phyloP scores from a whole-genome alignment of 352 stramenopile species.

The Phytophthora megakarya region DNA sequence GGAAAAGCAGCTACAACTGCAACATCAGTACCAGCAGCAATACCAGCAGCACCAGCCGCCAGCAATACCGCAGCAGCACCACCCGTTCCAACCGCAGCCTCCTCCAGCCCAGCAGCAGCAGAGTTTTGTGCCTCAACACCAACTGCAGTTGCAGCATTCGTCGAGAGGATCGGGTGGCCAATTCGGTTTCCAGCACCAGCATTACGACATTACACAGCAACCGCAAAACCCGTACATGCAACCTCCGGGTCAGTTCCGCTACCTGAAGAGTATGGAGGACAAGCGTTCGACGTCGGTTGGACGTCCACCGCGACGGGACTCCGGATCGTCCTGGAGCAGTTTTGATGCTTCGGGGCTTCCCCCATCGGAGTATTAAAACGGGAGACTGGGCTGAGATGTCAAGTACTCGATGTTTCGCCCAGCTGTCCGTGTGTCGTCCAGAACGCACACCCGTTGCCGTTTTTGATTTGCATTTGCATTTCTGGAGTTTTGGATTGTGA shows the following conservation, averaged over 20 bases:
- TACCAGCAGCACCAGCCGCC: conserved; percentile 53
- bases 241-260: conserved; percentile 56
- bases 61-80: conserved; percentile 41
- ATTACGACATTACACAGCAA: conserved; percentile 43
- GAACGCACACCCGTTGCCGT: conserved; percentile 25
- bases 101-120: conserved; percentile 38
- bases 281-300: conserved; percentile 38
- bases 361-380: conserved; percentile 43
- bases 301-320: conserved; percentile 52
- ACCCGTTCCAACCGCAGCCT: conserved; percentile 38
- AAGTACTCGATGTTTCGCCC: conserved; percentile 6
- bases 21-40: conserved; percentile 73
- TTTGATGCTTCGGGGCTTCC: conserved; percentile 50
- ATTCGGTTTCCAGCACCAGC: conserved; percentile 44
- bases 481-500: conserved; percentile 48
- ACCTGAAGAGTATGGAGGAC: conserved; percentile 75
- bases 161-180: conserved; percentile 30
- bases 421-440: conserved; percentile 14
- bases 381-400: background rate
- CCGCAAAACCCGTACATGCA: conserved; percentile 43
- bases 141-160: conserved; percentile 42
- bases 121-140: conserved; percentile 46
- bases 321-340: conserved; percentile 58
- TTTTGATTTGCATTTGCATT: conserved; percentile 52
- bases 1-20: conserved; percentile 61